Conservation (phyloP, 257 asterid species). For the Fraxinus quadrangulata region DNA sequence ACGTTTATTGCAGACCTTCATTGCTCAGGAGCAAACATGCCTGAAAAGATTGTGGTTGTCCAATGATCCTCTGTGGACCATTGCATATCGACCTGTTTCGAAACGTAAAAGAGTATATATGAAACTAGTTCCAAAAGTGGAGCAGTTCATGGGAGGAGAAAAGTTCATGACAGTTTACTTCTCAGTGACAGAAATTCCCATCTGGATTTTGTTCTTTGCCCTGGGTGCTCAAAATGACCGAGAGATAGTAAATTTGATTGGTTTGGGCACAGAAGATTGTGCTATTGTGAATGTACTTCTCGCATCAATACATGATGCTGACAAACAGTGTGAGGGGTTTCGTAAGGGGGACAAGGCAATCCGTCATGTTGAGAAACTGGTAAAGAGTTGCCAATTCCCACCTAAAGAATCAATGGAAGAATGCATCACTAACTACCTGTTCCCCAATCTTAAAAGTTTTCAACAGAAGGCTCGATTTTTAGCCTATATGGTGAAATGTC, state of each 20-base stretch:
- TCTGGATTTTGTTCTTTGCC: slow-evolving; percentile 85
- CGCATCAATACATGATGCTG: slow-evolving; percentile 79
- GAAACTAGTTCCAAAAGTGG: slow-evolving; percentile 62
- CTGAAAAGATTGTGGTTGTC: slow-evolving; percentile 77
- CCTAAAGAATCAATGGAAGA: slow-evolving; percentile 80
- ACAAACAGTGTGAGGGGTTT: slow-evolving; percentile 55
- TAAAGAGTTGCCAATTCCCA: slow-evolving; percentile 60
- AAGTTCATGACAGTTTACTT: slow-evolving; percentile 68
- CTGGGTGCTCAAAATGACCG: slow-evolving; percentile 71
- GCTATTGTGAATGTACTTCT: slow-evolving; percentile 53
- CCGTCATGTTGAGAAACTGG: slow-evolving; percentile 39
- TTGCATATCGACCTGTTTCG: slow-evolving; percentile 57
- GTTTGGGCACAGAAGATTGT: slow-evolving; percentile 49
- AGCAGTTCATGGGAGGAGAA: slow-evolving; percentile 53
- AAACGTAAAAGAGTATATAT: slow-evolving; percentile 62
- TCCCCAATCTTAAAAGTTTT: slow-evolving; percentile 58
- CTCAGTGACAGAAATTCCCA: slow-evolving; percentile 62
- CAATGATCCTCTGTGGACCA: slow-evolving; percentile 59
- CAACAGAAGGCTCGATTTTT: slow-evolving; percentile 77
- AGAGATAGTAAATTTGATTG: slow-evolving; percentile 68
- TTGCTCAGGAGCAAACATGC: slow-evolving; percentile 93
- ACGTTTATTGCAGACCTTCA: slow-evolving; percentile 66
- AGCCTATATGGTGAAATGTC: slow-evolving; percentile 85
- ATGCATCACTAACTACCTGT: slow-evolving; percentile 53
- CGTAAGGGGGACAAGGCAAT: slow-evolving; percentile 56